Evolutionary conservation across 352 stramenopile species (phyloP).

Genomic region (Pythium dissimile): DNA sequence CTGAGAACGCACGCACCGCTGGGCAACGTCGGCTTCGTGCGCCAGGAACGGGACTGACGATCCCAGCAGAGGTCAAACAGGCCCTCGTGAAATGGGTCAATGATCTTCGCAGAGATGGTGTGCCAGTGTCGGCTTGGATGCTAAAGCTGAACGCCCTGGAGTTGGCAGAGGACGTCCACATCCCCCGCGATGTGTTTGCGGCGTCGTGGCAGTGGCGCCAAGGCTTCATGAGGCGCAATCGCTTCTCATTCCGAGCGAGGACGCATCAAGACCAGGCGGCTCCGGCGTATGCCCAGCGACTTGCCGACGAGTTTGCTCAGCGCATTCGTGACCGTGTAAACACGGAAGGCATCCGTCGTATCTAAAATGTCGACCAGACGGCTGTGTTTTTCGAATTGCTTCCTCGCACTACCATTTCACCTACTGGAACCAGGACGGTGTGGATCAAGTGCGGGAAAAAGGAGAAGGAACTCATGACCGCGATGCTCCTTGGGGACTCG

Average conservation of each 20-base stretch:
- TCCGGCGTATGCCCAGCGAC: background rate
- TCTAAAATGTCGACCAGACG: no score
- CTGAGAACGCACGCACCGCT: background rate
- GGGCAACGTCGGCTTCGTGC: background rate
- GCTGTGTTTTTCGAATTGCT: background rate
- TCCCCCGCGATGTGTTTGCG: background rate
- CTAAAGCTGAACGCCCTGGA: background rate
- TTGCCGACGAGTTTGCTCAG: background rate
- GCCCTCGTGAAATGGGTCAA: background rate
- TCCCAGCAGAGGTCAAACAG: no score
- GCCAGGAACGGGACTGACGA: no score
- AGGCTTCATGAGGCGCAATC: background rate
- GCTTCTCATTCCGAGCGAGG: background rate
- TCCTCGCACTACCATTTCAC: background rate
- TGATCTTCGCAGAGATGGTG: background rate
- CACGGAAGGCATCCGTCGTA: no score
- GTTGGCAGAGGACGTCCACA: background rate
- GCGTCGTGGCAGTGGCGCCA: background rate
- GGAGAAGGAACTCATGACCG: background rate
- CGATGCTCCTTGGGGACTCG: background rate
- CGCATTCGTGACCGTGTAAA: background rate
- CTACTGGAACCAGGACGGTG: background rate
- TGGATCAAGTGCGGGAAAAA: background rate
- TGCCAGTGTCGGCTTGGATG: background rate
- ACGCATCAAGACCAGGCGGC: background rate